Percentiles rank a stretch among this genome's conserved stretches.
Conservation (phyloP, 2,329 filamentous ascomycete genomes). For the Purpureocillium takamizusanense region DNA sequence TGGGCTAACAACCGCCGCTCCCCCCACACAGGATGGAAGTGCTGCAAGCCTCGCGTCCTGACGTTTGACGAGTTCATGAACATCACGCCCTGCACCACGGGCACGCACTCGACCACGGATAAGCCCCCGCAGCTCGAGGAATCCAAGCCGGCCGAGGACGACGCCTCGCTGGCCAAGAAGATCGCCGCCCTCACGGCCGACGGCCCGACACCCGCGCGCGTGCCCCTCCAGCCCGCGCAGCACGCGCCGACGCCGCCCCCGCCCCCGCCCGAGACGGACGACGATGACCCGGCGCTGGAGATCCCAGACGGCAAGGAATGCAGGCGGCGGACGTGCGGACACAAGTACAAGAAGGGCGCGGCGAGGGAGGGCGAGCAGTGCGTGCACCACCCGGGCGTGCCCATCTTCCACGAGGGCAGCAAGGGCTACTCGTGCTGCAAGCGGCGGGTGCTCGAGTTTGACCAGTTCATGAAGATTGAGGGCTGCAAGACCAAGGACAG, state of each 20-base stretch:
- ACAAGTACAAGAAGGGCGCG: slow-evolving; percentile 51
- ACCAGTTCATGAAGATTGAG: slow-evolving; percentile 93
- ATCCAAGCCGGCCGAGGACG: slow-evolving; percentile 33
- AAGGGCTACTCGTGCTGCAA: slow-evolving; percentile 99
- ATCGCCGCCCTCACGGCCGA: slow-evolving; percentile 40
- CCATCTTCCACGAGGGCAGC: slow-evolving; percentile 95
- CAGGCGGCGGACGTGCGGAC: slow-evolving; percentile 66
- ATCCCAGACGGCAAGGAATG: slow-evolving; percentile 70
- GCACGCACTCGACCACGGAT: slow-evolving; percentile 86
- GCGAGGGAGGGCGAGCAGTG: slow-evolving; percentile 66
- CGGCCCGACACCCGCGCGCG: slow-evolving; percentile 30
- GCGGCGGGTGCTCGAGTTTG: slow-evolving; percentile 87
- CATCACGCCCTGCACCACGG: slow-evolving; percentile 86
- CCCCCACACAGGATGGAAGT: slow-evolving; percentile 74
- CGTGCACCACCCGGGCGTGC: slow-evolving; percentile 78
- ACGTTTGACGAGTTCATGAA: slow-evolving; percentile 97
- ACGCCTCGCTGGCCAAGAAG: slow-evolving; percentile 31
- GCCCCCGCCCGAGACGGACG: slow-evolving; percentile 68
- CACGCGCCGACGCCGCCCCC: slow-evolving; percentile 44
- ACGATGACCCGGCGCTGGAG: slow-evolving; percentile 68
- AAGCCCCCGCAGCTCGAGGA: slow-evolving; percentile 52
- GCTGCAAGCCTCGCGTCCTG: slow-evolving; percentile 92
- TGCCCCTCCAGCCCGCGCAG: slow-evolving; percentile 31
- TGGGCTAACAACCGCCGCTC: not conserved
- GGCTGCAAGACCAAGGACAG: slow-evolving; percentile 75